These are phyloP conservation scores for Kregervanrija delftensis DNA, from an alignment of 805 yeast genomes.

Conservation along the genomic window DNA sequence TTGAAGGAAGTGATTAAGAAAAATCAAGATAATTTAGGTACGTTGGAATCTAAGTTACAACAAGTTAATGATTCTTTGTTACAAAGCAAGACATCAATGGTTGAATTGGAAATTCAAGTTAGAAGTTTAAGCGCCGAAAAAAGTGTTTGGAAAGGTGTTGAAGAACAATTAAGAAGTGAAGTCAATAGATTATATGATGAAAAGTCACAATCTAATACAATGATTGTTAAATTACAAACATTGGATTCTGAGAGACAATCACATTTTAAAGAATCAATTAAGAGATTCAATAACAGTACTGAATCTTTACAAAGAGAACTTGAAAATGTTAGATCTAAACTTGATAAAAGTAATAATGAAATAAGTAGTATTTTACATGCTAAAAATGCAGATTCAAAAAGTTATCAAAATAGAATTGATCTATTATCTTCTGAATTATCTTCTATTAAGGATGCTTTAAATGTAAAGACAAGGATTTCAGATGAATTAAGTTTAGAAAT, in stretches of 20 bases:
- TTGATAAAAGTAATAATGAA: constrained; percentile 44
- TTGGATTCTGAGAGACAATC: constrained; percentile 55
- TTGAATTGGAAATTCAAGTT: constrained; percentile 38
- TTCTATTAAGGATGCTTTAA: constrained; percentile 34
- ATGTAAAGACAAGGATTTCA: constrained; percentile 32
- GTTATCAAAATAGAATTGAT: constrained; percentile 56
- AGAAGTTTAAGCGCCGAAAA: constrained; percentile 50
- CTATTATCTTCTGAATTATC: constrained; percentile 40
- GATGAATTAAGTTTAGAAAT: constrained; percentile 35
- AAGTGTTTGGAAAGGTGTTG: constrained; percentile 40
- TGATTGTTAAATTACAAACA: constrained; percentile 54
- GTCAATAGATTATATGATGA: constrained; percentile 49
- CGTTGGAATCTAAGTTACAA: constrained; percentile 44
- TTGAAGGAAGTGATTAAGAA: constrained; percentile 31
- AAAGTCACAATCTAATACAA: constrained; percentile 47
- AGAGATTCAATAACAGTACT: constrained; percentile 42
- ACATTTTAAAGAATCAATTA: constrained; percentile 41
- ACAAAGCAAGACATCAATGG: constrained; percentile 40
- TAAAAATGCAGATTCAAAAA: constrained; percentile 48
- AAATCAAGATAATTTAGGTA: constrained; percentile 35
- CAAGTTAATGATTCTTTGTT: constrained; percentile 48
- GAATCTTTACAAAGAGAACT: constrained; percentile 43
- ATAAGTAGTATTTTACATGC: constrained; percentile 43
- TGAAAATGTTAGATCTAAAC: constrained; percentile 35
- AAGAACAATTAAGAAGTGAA: constrained; percentile 45